These are phyloP conservation scores for Melastoma candidum DNA, from an alignment of 441 rosid species.

Conservation along the genomic window DNA sequence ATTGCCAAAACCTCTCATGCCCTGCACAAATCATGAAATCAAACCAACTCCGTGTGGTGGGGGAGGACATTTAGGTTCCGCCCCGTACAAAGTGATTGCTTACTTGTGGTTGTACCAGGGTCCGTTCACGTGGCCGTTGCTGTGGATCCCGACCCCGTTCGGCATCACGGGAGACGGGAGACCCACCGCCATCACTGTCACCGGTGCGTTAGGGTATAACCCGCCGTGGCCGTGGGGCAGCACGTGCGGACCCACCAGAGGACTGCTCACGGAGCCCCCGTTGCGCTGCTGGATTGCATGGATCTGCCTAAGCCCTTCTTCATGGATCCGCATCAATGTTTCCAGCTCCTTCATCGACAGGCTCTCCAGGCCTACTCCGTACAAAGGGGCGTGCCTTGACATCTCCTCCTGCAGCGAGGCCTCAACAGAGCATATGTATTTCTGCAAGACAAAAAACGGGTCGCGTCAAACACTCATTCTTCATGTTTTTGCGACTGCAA, in stretches of 20 bases:
- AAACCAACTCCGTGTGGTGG: too few species aligned
- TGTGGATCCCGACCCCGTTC: constrained; percentile 58
- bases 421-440: constrained; percentile 73
- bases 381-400: constrained; percentile 90
- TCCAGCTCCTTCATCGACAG: constrained; percentile 85
- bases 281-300: constrained; percentile 70
- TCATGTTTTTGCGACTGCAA: too few species aligned
- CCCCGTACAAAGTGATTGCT: background rate
- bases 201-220: constrained; percentile 47
- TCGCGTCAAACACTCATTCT: background rate
- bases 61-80: too few species aligned
- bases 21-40: too few species aligned
- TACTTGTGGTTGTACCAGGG: constrained; percentile 84
- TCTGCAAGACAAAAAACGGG: constrained; percentile 40
- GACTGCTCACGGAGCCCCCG: constrained; percentile 67
- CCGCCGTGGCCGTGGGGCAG: constrained; percentile 51
- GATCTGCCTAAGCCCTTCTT: constrained; percentile 91
- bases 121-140: constrained; percentile 74
- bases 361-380: constrained; percentile 88
- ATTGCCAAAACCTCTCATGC: too few species aligned
- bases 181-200: constrained; percentile 69
- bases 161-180: constrained; percentile 59
- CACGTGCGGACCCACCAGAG: constrained; percentile 49
- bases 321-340: constrained; percentile 81
- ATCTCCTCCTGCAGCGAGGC: constrained; percentile 84